A percentile compares a stretch with the other conserved stretches of the same genome.
phyloP scores from a whole-genome alignment of 2,329 filamentous ascomycete genomes.

The Cercospora janseana region DNA sequence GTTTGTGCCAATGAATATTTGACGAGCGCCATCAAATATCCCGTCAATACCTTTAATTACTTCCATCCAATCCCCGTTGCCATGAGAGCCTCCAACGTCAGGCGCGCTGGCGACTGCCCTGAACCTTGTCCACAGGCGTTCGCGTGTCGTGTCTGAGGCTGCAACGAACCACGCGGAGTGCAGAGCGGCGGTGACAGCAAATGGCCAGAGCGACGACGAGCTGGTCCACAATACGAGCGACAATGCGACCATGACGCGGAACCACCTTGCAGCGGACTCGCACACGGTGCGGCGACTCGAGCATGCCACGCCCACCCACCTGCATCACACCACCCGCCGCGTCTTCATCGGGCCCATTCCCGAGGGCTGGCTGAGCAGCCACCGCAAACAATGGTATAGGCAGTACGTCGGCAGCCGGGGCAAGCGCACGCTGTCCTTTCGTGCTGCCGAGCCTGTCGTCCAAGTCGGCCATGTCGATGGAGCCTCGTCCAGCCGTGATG shows the following conservation, averaged over 20 bases:
- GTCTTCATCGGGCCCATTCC: conserved; percentile 66
- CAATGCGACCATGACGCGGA: conserved; percentile 21
- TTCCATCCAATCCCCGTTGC: too few species aligned
- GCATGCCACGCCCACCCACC: conserved; percentile 61
- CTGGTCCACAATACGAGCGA: conserved; percentile 2
- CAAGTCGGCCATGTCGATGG: conserved; percentile 4
- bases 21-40: conserved; percentile 3
- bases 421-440: conserved; percentile 31
- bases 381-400: conserved; percentile 63
- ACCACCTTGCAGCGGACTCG: conserved; percentile 31
- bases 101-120: neutral
- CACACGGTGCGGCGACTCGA: conserved; percentile 45
- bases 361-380: conserved; percentile 62
- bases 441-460: conserved; percentile 28
- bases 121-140: neutral
- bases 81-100: conserved; percentile 1
- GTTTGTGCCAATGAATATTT: neutral
- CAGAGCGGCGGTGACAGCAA: neutral
- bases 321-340: conserved; percentile 60
- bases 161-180: too few species aligned
- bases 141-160: neutral
- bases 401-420: conserved; percentile 45
- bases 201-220: neutral
- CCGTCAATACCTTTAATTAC: too few species aligned
- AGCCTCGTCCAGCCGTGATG: conserved; percentile 1